phyloP scores from a whole-genome alignment of 495 filamentous ascomycete species.

The Aspergillus heteromorphus region DNA sequence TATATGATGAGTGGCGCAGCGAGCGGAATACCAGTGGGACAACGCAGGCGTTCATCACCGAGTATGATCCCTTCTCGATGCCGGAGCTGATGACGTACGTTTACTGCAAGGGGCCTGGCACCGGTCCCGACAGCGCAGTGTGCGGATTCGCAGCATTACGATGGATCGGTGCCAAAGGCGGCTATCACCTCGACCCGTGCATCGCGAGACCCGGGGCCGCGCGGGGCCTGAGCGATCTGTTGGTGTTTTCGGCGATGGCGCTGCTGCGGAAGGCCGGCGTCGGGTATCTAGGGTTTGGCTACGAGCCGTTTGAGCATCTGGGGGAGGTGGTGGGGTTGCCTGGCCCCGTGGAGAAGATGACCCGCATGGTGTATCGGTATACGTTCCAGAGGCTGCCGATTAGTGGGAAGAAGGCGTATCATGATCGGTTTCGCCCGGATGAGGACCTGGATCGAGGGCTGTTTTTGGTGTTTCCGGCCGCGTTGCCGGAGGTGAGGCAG shows the following conservation, averaged over 20 bases:
- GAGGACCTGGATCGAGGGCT: constrained; percentile 24
- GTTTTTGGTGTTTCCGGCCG: constrained; percentile 30
- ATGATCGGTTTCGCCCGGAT: constrained; percentile 40
- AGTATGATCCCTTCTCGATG: constrained; percentile 37
- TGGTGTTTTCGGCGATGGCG: constrained; percentile 34
- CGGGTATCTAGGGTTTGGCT: constrained; percentile 36
- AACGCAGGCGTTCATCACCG: constrained; percentile 37
- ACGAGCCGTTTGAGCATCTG: constrained; percentile 30
- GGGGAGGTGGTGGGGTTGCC: constrained; percentile 29
- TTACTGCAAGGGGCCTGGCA: constrained; percentile 29
- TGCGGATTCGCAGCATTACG: constrained; percentile 39
- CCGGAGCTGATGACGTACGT: constrained; percentile 40
- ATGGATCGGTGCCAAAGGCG: constrained; percentile 25
- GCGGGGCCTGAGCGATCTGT: constrained; percentile 35
- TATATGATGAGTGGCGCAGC: constrained; percentile 38
- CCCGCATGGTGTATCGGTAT: constrained; percentile 23
- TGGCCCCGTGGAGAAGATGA: constrained; percentile 17
- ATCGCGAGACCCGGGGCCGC: constrained; percentile 31
- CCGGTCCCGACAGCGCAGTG: constrained; percentile 19
- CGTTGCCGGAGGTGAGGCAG: constrained; percentile 24
- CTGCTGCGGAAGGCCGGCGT: constrained; percentile 24
- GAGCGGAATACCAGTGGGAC: constrained; percentile 22
- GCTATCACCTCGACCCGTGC: constrained; percentile 42
- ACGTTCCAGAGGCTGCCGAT: constrained; percentile 30
- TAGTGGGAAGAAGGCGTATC: constrained; percentile 38